Base-by-base conservation (phyloP, 805 yeast species). In the Metschnikowia anglica region DNA sequence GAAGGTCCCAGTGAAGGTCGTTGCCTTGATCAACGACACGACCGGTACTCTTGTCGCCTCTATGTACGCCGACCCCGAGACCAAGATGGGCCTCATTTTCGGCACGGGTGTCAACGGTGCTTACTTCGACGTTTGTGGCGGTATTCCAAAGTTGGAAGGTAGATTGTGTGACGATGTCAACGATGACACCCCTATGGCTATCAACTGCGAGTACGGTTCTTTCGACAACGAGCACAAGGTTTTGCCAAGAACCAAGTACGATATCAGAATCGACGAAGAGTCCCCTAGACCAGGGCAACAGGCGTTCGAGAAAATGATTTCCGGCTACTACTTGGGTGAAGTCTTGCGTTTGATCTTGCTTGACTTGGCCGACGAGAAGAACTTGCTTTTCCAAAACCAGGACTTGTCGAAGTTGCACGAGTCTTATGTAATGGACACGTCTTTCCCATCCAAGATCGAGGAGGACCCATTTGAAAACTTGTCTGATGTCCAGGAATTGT, bases 71-170 rank as follows among this genome's bases (percentile, higher is more conserved):
- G 96, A 91, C 62, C 80, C 91, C 27, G 81, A 80, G 56, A 83
- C 96, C 52, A 83, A 83, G 68, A 86, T 90, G 91, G 99, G 99
- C 46, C 79, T 88, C 61, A 91, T 91, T 57, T 91, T 89, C 63
- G 99, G 98, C 62, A 91, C 98, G 37, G 98, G 98, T 54, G 88
- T 91, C 70, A 91, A 91, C 65, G 97, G 97, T 65, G 97, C 97
- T 43, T 91, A 90, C 73, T 90, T 82, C 68, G 98, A 91, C 58
- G 68, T 68, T 37, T 83, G 81, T 40, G 65, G 72, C 39, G 79
- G 79, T 56, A 80, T 91, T 56, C 91, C 90, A 51, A 91, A 91
- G 73, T 75, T 91, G 55, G 80, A 80, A 56, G 95, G 93, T 47
- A 70, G 68, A 55, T 64, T 84, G 41, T 76, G 80, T 23, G 70